These are phyloP conservation scores for Aspergillus sojae DNA, from an alignment of 2,329 filamentous ascomycete species.

Conservation along the genomic window DNA sequence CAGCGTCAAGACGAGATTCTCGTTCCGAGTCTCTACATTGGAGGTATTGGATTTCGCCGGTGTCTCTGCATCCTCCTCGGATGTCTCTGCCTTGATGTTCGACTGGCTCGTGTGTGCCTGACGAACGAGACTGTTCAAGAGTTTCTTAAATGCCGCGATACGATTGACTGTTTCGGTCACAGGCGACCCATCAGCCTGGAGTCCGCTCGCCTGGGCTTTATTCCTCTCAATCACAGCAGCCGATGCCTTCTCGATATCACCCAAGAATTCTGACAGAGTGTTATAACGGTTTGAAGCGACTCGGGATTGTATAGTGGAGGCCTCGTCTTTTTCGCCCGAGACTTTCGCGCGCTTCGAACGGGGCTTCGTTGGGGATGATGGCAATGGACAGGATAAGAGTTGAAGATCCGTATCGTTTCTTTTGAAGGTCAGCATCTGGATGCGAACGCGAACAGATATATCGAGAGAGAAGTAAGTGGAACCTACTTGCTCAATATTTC, in stretches of 20 bases:
- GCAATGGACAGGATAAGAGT: constrained; percentile 44
- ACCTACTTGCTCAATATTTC: constrained; percentile 36
- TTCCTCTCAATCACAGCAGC: constrained; percentile 40
- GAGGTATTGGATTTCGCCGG: constrained; percentile 38
- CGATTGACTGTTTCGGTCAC: constrained; percentile 44
- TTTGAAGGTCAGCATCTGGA: constrained; percentile 23
- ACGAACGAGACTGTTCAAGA: constrained; percentile 64
- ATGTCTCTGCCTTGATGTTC: constrained; percentile 36
- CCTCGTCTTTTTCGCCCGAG: constrained; percentile 36
- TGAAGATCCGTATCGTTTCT: constrained; percentile 50
- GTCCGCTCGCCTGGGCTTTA: constrained; percentile 33
- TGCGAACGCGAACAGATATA: constrained; percentile 4
- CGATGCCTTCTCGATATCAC: constrained; percentile 46
- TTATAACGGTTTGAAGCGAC: constrained; percentile 42
- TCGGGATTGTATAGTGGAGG: constrained; percentile 40
- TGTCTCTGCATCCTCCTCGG: constrained; percentile 39
- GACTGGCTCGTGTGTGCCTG: constrained; percentile 58
- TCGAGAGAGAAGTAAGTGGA: not conserved
- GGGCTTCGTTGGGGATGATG: constrained; percentile 40
- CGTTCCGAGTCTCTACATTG: constrained; percentile 48
- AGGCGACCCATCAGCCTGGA: constrained; percentile 29
- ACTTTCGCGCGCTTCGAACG: constrained; percentile 48
- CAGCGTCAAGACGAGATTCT: constrained; percentile 71
- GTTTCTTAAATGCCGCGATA: constrained; percentile 62
- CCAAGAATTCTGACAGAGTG: constrained; percentile 45